Conservation (phyloP, 2,329 filamentous ascomycete genomes). For the Xylaria arbuscula region DNA sequence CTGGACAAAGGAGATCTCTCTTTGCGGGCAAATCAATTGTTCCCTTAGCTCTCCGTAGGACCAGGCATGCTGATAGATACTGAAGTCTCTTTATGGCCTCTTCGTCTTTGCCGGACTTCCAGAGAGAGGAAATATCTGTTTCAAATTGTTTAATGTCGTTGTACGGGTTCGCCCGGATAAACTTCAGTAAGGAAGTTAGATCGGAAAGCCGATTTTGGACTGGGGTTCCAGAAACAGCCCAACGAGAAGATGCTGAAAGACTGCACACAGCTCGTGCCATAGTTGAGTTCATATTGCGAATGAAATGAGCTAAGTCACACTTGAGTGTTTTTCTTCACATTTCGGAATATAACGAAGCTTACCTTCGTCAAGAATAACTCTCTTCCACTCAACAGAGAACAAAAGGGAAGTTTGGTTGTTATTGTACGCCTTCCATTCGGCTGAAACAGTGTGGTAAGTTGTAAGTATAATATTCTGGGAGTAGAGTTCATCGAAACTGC, state of each 20-base stretch:
- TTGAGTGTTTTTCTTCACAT: conserved; percentile 47
- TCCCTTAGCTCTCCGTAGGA: not conserved
- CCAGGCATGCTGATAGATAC: not conserved
- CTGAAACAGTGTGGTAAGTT: conserved; percentile 20
- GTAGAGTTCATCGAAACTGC: not conserved
- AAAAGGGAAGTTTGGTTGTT: conserved; percentile 31
- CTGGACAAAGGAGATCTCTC: not conserved
- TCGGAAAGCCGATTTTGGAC: conserved; percentile 60
- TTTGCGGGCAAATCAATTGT: not conserved
- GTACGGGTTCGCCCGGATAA: conserved; percentile 49
- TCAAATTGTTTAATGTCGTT: not conserved
- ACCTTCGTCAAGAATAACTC: conserved; percentile 57
- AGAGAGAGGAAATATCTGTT: not conserved
- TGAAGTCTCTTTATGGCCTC: not conserved
- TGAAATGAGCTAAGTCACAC: conserved; percentile 53
- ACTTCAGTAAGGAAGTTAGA: conserved; percentile 56
- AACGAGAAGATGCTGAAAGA: conserved; percentile 53
- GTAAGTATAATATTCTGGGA: conserved; percentile 10
- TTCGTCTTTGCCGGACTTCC: not conserved
- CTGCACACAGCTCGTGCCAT: conserved; percentile 54
- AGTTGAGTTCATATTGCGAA: conserved; percentile 51
- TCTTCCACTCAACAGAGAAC: conserved; percentile 53
- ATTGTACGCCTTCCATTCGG: conserved; percentile 9
- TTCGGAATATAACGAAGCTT: not conserved
- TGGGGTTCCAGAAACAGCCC: conserved; percentile 62